Percentiles rank a stretch among this genome's conserved stretches.
Evolutionary conservation across 2,329 filamentous ascomycete species (phyloP).

Genomic region (Lecanicillium sp.): DNA sequence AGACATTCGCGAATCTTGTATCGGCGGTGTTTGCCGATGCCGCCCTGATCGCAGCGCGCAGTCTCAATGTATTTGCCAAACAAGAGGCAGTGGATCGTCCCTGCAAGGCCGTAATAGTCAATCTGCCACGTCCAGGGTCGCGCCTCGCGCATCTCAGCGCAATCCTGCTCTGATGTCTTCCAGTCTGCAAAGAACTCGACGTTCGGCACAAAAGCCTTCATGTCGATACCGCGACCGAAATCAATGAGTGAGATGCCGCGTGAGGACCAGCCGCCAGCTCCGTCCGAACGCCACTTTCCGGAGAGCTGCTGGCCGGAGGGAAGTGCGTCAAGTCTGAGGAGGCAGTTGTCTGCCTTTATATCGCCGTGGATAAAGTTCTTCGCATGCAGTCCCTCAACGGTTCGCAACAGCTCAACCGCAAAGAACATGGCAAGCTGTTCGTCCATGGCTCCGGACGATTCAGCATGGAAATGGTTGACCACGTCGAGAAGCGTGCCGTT

Average conservation of each 20-base stretch:
- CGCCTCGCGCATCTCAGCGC: conserved; percentile 89
- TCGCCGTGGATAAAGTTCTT: conserved; percentile 83
- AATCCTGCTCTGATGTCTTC: conserved; percentile 82
- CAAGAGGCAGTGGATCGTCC: conserved; percentile 77
- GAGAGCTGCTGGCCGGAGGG: conserved; percentile 39
- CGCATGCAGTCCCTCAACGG: conserved; percentile 76
- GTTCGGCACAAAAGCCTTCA: conserved; percentile 69
- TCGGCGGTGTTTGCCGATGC: conserved; percentile 54
- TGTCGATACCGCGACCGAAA: conserved; percentile 91
- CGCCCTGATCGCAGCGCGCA: conserved; percentile 44
- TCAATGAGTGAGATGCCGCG: conserved; percentile 87
- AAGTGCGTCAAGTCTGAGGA: conserved; percentile 66
- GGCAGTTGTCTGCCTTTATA: conserved; percentile 90
- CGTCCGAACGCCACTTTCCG: conserved; percentile 63
- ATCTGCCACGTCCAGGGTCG: conserved; percentile 97
- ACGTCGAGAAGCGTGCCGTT: conserved; percentile 94
- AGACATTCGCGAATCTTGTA: conserved; percentile 77
- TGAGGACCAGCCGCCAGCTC: conserved; percentile 67
- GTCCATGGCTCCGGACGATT: conserved; percentile 71
- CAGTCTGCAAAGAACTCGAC: conserved; percentile 90
- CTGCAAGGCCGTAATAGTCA: conserved; percentile 89
- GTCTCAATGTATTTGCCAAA: conserved; percentile 96
- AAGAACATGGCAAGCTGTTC: conserved; percentile 94
- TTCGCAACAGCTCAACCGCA: conserved; percentile 81
- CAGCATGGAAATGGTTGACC: conserved; percentile 75